Evolutionary conservation across 495 filamentous ascomycete genomes (phyloP), one percentile per base, ranked within the genome.

Genomic region (Aspergillus cavernicola): DNA sequence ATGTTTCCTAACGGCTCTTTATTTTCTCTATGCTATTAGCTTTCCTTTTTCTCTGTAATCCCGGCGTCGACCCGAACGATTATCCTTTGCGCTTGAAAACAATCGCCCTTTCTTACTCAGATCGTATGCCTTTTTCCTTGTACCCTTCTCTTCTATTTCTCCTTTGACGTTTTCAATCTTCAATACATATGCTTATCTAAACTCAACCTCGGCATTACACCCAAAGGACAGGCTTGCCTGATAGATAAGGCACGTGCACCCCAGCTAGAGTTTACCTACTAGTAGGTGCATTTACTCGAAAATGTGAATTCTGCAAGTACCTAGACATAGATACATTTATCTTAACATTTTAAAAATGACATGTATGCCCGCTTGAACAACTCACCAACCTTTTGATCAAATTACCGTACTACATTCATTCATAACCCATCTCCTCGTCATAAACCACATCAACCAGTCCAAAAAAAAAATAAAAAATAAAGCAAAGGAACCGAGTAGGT

Each of bases 11-110:
- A 68, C 53, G 65, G 65, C 61, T 67, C 62, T 61, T 66, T 66
- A 66, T 68, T 72, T 65, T 22, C 64, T 67, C 67, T 65, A 70
- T 73, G 70, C 61, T 67, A 67, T 73, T 72, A 71, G 71, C 70
- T 69, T 63, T 73, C 63, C 67, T 69, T 66, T 66, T 72, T 65
- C 62, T 65, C 61, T 65, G 61, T 71, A 59, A 63, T 62, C 63
- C 62, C 64, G 68, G 68, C 68, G 68, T 68, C 64, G 57, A 60
- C 53, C 56, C 47, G 39, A 65, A 59, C 58, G 56, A 61, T 54
- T 61, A 60, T 57, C 55, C 49, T 53, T 63, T 56, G 63, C 59
- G 41, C 33, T 52, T 56, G 36, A 40, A 43, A 47, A 66, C 64
- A 63, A 66, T 62, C 62, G 58, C 59, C 53, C 57, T 35, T 59